Base-by-base conservation (phyloP, 495 filamentous ascomycete genomes). In the Hypoxylon trugodes region DNA sequence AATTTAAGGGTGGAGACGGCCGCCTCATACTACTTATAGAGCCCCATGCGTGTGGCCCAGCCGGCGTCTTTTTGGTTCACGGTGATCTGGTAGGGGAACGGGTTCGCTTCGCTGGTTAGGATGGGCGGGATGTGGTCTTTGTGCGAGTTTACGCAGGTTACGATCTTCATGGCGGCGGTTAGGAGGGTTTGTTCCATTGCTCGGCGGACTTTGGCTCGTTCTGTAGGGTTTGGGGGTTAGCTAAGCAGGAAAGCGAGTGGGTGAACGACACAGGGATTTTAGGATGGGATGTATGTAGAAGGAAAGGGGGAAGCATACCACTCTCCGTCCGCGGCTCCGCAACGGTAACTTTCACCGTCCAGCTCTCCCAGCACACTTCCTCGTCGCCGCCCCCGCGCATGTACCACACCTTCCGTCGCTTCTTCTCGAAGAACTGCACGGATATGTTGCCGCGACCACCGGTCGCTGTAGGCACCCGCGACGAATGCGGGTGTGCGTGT, bases 101-200 rank as follows among this genome's bases (percentile, higher is more conserved):
- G 93, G 70, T 98, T 98, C 41, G 87, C 80, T 25, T 97, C 93
- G 67, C 86, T 93, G 6, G 91, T 94, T 19, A 92, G 97, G 56
- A 98, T 98, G 42, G 95, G 96, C 24, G 95, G 95, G 68, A 98
- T 97, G 76, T 98, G 95, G 69, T 96, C 92, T 73, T 96, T 96
- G 67, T 96, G 90, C 9, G 82, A 75, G 74, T 96, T 96, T 59
- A 91, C 95, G 25, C 87, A 87, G 41, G 84, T 86, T 16, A 97
- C 82, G 61, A 97, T 92, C 72, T 96, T 96, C 79, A 96, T 82
- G 38, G 91, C 87, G 2, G 92, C 88, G 56, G 90, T 90, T 25
- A 92, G 87, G 28, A 98, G 85, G 62, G 90, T 92, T 33, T 88
- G 89, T 58, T 90, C 90, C 86, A 96, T 96, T 21, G 91, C 91